phyloP scores from a whole-genome alignment of 1,284 basidiomycete genomes.

The Phlebopus sp. region DNA sequence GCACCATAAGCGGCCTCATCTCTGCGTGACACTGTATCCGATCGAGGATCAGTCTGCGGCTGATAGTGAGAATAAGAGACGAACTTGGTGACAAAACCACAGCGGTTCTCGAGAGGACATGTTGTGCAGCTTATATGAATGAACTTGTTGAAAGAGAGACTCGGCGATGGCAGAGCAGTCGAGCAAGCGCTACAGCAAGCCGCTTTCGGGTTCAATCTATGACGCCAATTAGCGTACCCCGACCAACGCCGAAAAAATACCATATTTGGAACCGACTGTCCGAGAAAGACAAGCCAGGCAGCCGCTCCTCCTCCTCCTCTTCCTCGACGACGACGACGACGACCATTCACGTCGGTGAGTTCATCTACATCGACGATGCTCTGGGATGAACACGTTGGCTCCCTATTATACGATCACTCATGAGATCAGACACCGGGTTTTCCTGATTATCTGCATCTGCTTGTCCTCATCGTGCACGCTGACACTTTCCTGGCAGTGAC shows the following conservation, averaged over 20 bases:
- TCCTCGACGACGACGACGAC: too few relatives aligned
- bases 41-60: slow-evolving; percentile 9
- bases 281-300: neutral
- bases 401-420: slow-evolving; percentile 51
- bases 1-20: slow-evolving; percentile 77
- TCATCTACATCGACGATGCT: neutral
- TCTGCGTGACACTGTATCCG: slow-evolving; percentile 65
- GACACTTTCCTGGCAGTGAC: too few relatives aligned
- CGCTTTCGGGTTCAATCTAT: slow-evolving; percentile 4
- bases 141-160: neutral
- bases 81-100: slow-evolving; percentile 78
- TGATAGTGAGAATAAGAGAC: neutral
- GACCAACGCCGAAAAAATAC: neutral
- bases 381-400: slow-evolving; percentile 45
- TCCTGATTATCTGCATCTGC: slow-evolving; percentile 29
- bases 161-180: neutral
- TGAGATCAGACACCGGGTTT: slow-evolving; percentile 45
- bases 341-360: neutral
- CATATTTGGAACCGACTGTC: neutral
- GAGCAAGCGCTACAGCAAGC: slow-evolving; percentile 3
- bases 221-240: slow-evolving; percentile 9
- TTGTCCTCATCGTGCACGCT: neutral
- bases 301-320: too few relatives aligned
- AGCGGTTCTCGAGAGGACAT: slow-evolving; percentile 71
- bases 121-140: slow-evolving; percentile 4